Percentiles rank a stretch among this genome's conserved stretches.
phyloP scores from a whole-genome alignment of 2,329 filamentous ascomycete species.

The Fusarium sp. region DNA sequence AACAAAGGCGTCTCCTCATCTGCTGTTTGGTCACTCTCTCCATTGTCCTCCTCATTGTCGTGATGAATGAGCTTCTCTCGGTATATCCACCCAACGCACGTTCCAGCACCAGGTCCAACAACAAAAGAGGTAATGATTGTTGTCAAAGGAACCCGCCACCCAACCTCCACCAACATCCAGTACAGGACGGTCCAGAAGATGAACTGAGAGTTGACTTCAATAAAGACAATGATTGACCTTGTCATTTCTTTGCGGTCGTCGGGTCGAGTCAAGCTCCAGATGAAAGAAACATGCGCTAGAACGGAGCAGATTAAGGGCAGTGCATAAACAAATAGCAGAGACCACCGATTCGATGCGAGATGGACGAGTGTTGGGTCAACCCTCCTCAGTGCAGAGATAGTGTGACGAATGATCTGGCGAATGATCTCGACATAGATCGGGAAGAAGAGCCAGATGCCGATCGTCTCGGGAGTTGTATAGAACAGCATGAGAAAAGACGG shows the following conservation, averaged over 20 bases:
- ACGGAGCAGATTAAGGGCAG: constrained; percentile 56
- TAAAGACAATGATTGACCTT: constrained; percentile 54
- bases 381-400: constrained; percentile 39
- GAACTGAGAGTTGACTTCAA: constrained; percentile 58
- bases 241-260: constrained; percentile 62
- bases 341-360: constrained; percentile 53
- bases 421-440: constrained; percentile 58
- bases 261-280: constrained; percentile 50
- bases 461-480: constrained; percentile 48
- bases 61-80: constrained; percentile 49
- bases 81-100: constrained; percentile 52
- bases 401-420: constrained; percentile 49
- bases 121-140: constrained; percentile 44
- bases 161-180: constrained; percentile 62
- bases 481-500: constrained; percentile 59
- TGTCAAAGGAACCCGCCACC: constrained; percentile 51
- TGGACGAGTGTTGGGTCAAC: constrained; percentile 49
- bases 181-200: constrained; percentile 60
- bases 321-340: constrained; percentile 54
- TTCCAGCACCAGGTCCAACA: constrained; percentile 51
- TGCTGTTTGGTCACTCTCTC: constrained; percentile 2
- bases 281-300: constrained; percentile 52
- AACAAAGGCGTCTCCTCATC: constrained; percentile 50
- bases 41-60: constrained; percentile 10
- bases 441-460: constrained; percentile 62